These are phyloP conservation scores for Zopfochytrium polystomum DNA, from an alignment of 371 early-diverging fungal genomes.

Conservation along the genomic window DNA sequence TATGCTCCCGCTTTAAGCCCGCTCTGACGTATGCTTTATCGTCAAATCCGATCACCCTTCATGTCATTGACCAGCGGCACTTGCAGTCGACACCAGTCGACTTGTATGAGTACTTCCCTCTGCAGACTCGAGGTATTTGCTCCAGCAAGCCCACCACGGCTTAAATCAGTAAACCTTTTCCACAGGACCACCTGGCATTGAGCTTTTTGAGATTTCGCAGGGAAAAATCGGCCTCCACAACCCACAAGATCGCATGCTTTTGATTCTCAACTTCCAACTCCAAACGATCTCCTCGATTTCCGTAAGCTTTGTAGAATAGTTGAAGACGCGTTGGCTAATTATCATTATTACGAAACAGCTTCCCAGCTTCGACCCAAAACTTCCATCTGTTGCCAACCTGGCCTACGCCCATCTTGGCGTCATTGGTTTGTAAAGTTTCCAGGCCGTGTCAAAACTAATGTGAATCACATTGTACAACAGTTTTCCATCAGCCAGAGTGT, in stretches of 20 bases:
- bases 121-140: constrained; percentile 19
- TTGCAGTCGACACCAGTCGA: constrained; percentile 59
- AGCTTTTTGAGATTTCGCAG: constrained; percentile 36
- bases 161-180: neutral
- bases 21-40: constrained; percentile 61
- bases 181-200: constrained; percentile 8
- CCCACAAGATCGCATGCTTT: constrained; percentile 63
- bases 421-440: neutral
- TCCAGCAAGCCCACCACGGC: neutral
- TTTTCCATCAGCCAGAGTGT: constrained; percentile 64
- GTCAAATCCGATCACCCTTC: constrained; percentile 70
- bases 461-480: constrained; percentile 18
- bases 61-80: constrained; percentile 58
- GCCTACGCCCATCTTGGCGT: neutral
- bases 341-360: neutral
- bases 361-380: neutral
- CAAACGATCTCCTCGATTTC: neutral
- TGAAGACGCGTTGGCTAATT: neutral
- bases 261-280: constrained; percentile 57
- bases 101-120: constrained; percentile 76
- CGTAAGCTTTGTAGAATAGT: neutral
- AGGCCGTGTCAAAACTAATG: neutral
- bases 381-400: neutral
- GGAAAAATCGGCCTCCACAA: constrained; percentile 64
- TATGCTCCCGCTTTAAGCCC: too few species aligned